Evolutionary conservation across 1,284 basidiomycete genomes (phyloP).

Genomic region (Trametes hirsuta): DNA sequence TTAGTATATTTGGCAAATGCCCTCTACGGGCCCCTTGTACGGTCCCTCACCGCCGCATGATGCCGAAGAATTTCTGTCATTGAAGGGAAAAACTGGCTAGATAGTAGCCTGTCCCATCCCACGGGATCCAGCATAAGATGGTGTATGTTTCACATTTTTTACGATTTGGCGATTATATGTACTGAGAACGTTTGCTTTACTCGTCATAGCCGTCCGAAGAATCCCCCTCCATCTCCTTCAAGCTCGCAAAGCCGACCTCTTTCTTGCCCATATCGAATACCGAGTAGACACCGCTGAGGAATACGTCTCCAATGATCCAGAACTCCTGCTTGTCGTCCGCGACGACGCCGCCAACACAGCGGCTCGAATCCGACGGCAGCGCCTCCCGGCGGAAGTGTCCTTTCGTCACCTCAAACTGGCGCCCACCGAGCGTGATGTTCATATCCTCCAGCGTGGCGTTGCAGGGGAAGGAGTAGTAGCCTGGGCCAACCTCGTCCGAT

Average conservation of each 20-base stretch:
- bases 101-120: too few relatives aligned
- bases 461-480: conserved; percentile 33
- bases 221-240: not conserved
- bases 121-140: too few relatives aligned
- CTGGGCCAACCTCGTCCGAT: conserved; percentile 12
- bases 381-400: conserved; percentile 28
- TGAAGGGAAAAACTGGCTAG: too few relatives aligned
- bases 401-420: conserved; percentile 23
- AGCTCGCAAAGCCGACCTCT: conserved; percentile 30
- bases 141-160: too few relatives aligned
- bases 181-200: not conserved
- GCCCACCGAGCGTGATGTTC: conserved; percentile 27
- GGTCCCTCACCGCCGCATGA: too few relatives aligned
- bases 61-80: too few relatives aligned
- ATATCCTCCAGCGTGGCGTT: conserved; percentile 16
- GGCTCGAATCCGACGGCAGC: conserved; percentile 9
- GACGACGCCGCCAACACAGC: conserved; percentile 32
- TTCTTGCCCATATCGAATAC: conserved; percentile 28
- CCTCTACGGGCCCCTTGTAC: too few relatives aligned
- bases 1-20: not conserved
- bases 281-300: conserved; percentile 30
- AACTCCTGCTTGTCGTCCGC: conserved; percentile 17
- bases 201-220: not conserved
- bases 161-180: too few relatives aligned
- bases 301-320: conserved; percentile 33